Evolutionary conservation across 768 basidiomycete species (phyloP).

Genomic region (Cubamyces lactineus): DNA sequence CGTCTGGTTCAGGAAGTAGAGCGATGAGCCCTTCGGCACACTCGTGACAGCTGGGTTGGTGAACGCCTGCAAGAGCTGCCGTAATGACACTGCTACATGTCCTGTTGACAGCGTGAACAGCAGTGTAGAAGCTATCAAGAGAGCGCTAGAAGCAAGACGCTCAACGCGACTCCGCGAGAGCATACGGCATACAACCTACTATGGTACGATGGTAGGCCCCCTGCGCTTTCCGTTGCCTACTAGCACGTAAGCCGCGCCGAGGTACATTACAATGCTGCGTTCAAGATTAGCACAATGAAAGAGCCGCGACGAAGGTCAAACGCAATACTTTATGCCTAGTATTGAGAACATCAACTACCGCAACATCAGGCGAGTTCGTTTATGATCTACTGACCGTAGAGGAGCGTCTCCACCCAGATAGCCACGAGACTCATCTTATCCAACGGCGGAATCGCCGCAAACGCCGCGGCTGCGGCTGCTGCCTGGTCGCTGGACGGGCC

Average conservation of each 20-base stretch:
- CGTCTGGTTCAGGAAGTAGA: constrained; percentile 6
- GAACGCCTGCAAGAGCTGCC: not conserved
- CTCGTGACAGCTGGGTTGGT: not conserved
- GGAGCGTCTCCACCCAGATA: constrained; percentile 1
- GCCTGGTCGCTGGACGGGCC: not conserved
- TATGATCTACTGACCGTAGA: not conserved
- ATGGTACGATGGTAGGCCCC: not conserved
- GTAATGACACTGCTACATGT: constrained; percentile 2
- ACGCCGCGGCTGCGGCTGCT: not conserved
- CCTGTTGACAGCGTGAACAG: not conserved
- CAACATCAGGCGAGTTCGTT: no score
- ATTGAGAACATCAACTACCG: not conserved
- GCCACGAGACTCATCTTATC: constrained; percentile 4
- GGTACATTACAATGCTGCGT: not conserved
- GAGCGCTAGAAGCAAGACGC: not conserved
- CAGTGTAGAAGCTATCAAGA: not conserved
- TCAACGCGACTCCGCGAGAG: no score
- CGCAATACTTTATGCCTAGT: not conserved
- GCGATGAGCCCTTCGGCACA: not conserved
- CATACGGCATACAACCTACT: no score
- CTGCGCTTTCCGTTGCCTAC: not conserved
- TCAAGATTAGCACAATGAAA: not conserved
- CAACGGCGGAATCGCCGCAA: not conserved
- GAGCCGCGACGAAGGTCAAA: no score
- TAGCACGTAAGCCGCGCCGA: not conserved